phyloP scores from a whole-genome alignment of 257 asterid species.

The Solanum ossicruentum region DNA sequence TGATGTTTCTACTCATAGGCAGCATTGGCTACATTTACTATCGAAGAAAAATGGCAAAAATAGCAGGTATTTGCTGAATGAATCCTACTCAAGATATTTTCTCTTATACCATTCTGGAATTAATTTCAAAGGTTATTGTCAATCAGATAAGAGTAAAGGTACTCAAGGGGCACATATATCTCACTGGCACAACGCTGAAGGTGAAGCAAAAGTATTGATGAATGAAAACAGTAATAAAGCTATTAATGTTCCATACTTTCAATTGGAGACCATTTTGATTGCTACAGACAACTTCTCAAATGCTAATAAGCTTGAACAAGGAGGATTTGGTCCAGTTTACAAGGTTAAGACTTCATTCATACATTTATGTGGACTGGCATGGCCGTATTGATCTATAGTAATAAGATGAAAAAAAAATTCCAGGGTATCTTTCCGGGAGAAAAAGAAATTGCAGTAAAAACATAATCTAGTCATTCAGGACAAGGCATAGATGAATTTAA shows the following conservation, averaged over 20 bases:
- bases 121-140: not conserved
- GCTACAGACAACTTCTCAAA: not conserved
- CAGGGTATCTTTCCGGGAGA: too few relatives aligned
- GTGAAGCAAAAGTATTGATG: not conserved
- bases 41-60: not conserved
- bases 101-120: not conserved
- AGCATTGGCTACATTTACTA: not conserved
- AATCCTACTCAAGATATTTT: not conserved
- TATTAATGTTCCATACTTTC: not conserved
- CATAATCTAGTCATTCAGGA: too few relatives aligned
- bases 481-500: too few relatives aligned
- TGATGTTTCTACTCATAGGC: not conserved
- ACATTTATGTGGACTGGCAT: too few relatives aligned
- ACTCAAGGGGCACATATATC: not conserved
- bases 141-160: not conserved
- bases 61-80: not conserved
- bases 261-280: not conserved
- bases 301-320: not conserved
- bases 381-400: too few relatives aligned
- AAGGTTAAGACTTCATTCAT: too few relatives aligned
- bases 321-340: too few relatives aligned
- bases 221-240: not conserved
- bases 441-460: too few relatives aligned
- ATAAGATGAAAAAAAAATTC: too few relatives aligned
- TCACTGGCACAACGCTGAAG: not conserved